phyloP scores from a whole-genome alignment of 2,329 filamentous ascomycete genomes.

The Eurotiales sp. region DNA sequence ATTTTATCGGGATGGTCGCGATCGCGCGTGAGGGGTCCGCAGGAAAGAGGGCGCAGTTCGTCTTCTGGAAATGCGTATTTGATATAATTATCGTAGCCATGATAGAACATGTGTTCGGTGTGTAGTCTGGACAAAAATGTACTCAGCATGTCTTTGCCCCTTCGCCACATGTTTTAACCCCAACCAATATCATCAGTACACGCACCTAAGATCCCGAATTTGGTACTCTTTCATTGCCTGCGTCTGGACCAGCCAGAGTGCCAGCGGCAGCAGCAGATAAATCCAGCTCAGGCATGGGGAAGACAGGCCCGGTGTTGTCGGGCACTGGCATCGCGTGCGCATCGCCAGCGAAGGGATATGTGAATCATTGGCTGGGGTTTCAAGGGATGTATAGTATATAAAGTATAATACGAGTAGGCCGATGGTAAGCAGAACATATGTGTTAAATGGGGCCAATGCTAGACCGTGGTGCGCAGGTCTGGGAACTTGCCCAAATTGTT shows the following conservation, averaged over 20 bases:
- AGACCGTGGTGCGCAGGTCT: too few species aligned
- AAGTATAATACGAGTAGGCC: not conserved
- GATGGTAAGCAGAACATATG: not conserved
- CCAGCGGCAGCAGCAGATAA: conserved; percentile 25
- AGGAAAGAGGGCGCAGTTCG: conserved; percentile 83
- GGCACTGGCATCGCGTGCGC: conserved; percentile 39
- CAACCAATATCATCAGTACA: too few species aligned
- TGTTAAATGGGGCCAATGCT: too few species aligned
- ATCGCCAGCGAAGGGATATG: conserved; percentile 29
- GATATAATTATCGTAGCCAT: conserved; percentile 96
- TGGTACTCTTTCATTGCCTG: conserved; percentile 12
- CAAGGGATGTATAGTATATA: not conserved
- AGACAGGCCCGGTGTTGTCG: conserved; percentile 30
- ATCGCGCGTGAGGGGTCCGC: conserved; percentile 79
- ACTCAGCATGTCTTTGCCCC: not conserved
- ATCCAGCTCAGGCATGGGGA: conserved; percentile 32
- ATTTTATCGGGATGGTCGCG: conserved; percentile 72
- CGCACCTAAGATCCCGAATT: conserved; percentile 13
- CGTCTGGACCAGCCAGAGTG: conserved; percentile 30
- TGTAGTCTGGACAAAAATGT: conserved; percentile 23
- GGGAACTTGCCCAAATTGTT: too few species aligned
- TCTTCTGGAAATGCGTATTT: conserved; percentile 91
- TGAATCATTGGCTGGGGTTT: conserved; percentile 12
- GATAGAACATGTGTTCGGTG: conserved; percentile 77
- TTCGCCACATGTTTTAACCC: too few species aligned